Base-by-base conservation (phyloP, 495 filamentous ascomycete genomes). In the Cairneyella variabilis region DNA sequence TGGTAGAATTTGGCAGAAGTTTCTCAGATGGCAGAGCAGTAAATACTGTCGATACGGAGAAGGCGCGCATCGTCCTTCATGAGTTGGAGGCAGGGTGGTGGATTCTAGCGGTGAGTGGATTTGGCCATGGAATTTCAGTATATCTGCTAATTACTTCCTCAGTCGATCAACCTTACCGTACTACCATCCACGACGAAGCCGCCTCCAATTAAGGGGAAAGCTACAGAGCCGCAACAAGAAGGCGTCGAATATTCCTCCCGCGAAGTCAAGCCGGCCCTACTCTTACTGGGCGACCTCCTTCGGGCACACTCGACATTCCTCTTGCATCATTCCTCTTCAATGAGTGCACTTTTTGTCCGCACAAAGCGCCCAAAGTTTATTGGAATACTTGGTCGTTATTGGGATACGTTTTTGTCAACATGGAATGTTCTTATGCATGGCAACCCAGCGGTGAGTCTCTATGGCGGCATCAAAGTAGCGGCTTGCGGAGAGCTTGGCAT, bases 361-460 rank as follows among this genome's bases (percentile, higher is more conserved):
- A 66, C 58, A 22, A 69, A 69, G 41, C 65, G 77, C 28, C 64
- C 69, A 28, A 76, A 73, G 43, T 78, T 80, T 32, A 51, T 72
- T 3, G 65, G 64, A 22, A 70, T 89, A n/a, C 71, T 99, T 32
- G 77, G 87, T 34, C 81, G 83, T 14, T 97, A 88, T 64, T 99
- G 95, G 95, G 78, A 85, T 42, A 71, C 76, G 6, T 97, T 90
- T 67, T 72, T 88, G 3, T 80, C 81, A 60, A 84, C 78, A 8
- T 99, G 93, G 93, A 88, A 95, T 53, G 83, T 97, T 16, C 76
- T 97, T 38, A 73, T 97, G 32, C 85, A 89, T 63, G 93, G 91
- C 17, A 96, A 93, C 53, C 93, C 93, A 2, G 83, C 84, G 3
- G 80, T 84, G 3, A 84, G 84, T 51, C 77, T 95, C 3, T 89